Percentiles rank a stretch among this genome's conserved stretches.
Conservation (phyloP, 257 asterid species). For the Nicotiana undulata region DNA sequence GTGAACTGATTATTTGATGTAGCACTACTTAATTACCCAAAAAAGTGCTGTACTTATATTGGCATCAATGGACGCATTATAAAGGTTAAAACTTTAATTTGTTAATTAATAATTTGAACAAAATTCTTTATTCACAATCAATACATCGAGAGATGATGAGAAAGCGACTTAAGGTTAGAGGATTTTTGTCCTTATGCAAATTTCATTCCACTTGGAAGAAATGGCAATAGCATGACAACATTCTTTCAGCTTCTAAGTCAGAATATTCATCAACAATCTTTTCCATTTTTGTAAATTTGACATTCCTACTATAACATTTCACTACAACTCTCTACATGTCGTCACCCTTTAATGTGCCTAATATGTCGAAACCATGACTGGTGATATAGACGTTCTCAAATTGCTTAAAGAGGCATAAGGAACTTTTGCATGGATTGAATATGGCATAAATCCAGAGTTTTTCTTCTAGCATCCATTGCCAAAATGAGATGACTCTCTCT, state of each 20-base stretch:
- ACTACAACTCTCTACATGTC: neutral
- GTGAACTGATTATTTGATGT: no score
- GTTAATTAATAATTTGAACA: neutral
- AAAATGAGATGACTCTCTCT: neutral
- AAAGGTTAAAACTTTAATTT: no score
- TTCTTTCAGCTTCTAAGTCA: neutral
- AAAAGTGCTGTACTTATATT: no score
- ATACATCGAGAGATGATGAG: neutral
- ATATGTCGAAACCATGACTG: conserved; percentile 44
- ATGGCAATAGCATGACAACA: conserved; percentile 15
- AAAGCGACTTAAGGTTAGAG: neutral
- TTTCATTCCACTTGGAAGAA: neutral
- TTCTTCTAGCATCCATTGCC: neutral
- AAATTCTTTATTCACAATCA: neutral
- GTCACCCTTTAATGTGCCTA: neutral
- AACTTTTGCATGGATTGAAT: neutral
- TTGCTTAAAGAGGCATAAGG: neutral
- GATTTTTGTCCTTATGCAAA: neutral
- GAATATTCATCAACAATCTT: neutral
- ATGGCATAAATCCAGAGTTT: neutral
- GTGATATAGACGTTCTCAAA: conserved; percentile 42
- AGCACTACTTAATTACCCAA: no score
- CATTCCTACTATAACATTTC: neutral
- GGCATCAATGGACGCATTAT: no score
- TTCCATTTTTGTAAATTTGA: neutral